Conservation (phyloP, 208 protist genomes). For the Leishmania tarentolae region DNA sequence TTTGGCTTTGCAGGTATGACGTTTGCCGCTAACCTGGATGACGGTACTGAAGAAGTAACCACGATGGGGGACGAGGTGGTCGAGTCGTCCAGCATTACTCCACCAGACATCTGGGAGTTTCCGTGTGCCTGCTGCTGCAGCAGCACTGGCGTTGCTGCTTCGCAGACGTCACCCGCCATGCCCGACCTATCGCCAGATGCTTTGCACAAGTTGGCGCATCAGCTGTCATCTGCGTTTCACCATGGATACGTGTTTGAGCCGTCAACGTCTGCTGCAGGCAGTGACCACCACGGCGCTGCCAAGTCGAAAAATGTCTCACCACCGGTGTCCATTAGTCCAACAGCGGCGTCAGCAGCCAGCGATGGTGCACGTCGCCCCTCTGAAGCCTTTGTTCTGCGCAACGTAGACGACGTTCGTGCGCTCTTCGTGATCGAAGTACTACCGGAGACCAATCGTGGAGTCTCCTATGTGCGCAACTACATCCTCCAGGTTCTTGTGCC, state of each 20-base stretch:
- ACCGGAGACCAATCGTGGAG: conserved; percentile 59
- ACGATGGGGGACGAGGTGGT: background rate
- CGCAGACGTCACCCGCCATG: background rate
- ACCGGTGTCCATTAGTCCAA: background rate
- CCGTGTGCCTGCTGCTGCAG: conserved; percentile 26
- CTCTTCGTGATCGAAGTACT: conserved; percentile 72
- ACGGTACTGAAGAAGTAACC: background rate
- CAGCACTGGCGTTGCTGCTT: background rate
- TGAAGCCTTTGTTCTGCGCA: conserved; percentile 32
- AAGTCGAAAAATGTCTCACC: background rate
- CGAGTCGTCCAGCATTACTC: background rate
- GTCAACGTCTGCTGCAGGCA: background rate
- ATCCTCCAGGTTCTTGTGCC: conserved; percentile 83
- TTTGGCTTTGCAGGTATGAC: conserved; percentile 47
- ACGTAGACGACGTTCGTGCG: conserved; percentile 43
- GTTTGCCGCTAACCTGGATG: conserved; percentile 10
- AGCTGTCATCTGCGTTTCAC: conserved; percentile 28
- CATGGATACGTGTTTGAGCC: conserved; percentile 47
- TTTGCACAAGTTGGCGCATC: conserved; percentile 14
- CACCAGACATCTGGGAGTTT: conserved; percentile 30
- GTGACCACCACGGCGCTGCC: background rate
- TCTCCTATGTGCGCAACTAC: conserved; percentile 89
- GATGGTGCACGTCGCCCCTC: conserved; percentile 4
- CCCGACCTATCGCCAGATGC: conserved; percentile 8
- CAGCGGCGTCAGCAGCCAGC: background rate